These are phyloP conservation scores for Fusarium sp. DNA, from an alignment of 2,329 filamentous ascomycete species.

Conservation along the genomic window DNA sequence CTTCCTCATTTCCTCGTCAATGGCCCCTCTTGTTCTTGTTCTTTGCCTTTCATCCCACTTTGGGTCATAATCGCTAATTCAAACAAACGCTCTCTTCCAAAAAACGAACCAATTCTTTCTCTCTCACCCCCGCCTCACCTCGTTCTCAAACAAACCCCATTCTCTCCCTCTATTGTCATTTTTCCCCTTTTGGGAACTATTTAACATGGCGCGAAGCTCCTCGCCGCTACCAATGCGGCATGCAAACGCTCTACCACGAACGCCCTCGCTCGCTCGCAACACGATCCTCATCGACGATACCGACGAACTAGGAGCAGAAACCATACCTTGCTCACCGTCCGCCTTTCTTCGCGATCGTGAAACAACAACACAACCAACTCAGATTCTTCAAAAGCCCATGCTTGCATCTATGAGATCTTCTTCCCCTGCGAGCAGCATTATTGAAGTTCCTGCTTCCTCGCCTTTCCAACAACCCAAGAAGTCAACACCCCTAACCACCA, in stretches of 20 bases:
- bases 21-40: slow-evolving; percentile 2
- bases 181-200: not conserved
- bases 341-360: slow-evolving; percentile 46
- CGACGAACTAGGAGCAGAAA: slow-evolving; percentile 56
- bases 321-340: slow-evolving; percentile 56
- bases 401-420: slow-evolving; percentile 49
- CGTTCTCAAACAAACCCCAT: slow-evolving; percentile 15
- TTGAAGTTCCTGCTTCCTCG: slow-evolving; percentile 92
- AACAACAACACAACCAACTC: slow-evolving; percentile 58
- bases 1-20: not conserved
- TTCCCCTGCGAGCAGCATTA: slow-evolving; percentile 55
- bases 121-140: slow-evolving; percentile 22
- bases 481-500: slow-evolving; percentile 56
- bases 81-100: slow-evolving; percentile 16
- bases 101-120: slow-evolving; percentile 5
- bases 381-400: slow-evolving; percentile 54
- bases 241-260: slow-evolving; percentile 42
- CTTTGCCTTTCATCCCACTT: slow-evolving; percentile 21
- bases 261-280: slow-evolving; percentile 41
- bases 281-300: slow-evolving; percentile 49
- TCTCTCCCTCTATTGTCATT: slow-evolving; percentile 11
- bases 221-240: slow-evolving; percentile 48
- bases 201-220: slow-evolving; percentile 44
- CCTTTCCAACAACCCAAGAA: slow-evolving; percentile 63
- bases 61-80: slow-evolving; percentile 26